A percentile compares a stretch with the other conserved stretches of the same genome.
phyloP scores from a whole-genome alignment of 257 asterid genomes.

The Solanum etuberosum region DNA sequence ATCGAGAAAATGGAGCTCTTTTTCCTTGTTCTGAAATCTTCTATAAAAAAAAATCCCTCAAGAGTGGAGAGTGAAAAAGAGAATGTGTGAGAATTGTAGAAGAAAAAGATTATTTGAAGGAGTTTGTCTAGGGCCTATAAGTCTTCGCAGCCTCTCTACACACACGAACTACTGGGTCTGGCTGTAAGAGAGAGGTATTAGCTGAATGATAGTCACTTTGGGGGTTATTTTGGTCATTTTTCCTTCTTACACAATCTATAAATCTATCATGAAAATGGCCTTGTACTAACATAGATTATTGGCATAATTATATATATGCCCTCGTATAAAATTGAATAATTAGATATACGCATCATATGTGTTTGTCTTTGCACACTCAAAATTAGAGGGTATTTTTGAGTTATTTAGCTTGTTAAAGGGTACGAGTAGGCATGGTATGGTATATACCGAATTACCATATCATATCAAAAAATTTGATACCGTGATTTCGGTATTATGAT shows the following conservation, averaged over 20 bases:
- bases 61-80: background rate
- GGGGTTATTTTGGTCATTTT: background rate
- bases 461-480: too few species aligned
- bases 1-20: background rate
- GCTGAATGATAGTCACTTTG: background rate
- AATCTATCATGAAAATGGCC: too few species aligned
- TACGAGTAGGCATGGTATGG: too few species aligned
- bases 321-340: too few species aligned
- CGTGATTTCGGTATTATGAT: too few species aligned
- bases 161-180: background rate
- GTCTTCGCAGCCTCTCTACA: background rate
- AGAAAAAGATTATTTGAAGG: background rate
- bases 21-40: background rate
- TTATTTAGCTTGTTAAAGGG: too few species aligned
- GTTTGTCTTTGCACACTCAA: too few species aligned
- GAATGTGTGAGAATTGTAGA: background rate
- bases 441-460: too few species aligned
- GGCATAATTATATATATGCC: too few species aligned
- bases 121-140: background rate
- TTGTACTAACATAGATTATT: background rate
- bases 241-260: background rate
- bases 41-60: background rate
- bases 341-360: too few species aligned
- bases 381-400: too few species aligned
- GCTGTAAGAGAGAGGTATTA: background rate